A percentile compares a stretch with the other conserved stretches of the same genome.
Conservation (phyloP, 305 asterid genomes). For the Stenogyne calaminthoides region DNA sequence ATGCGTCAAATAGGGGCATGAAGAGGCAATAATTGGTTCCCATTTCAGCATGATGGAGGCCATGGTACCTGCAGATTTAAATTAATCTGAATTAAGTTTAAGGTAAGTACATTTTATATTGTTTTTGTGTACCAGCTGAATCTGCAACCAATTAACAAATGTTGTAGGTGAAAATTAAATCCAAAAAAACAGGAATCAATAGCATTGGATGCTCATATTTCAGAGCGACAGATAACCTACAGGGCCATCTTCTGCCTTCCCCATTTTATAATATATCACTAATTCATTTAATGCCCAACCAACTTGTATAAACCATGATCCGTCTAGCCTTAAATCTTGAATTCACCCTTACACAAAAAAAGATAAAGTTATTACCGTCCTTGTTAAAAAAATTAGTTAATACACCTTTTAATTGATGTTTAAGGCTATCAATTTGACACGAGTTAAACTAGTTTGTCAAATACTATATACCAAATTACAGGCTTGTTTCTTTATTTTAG, state of each 20-base stretch:
- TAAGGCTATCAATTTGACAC: too few relatives aligned
- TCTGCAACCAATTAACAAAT: neutral
- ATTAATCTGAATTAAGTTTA: neutral
- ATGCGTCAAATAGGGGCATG: constrained; percentile 84
- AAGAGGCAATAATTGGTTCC: constrained; percentile 76
- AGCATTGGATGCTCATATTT: constrained; percentile 17
- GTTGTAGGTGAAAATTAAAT: neutral
- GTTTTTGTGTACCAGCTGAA: neutral
- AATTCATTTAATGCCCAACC: constrained; percentile 17
- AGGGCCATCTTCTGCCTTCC: neutral
- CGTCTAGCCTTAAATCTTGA: neutral
- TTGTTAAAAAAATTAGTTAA: too few relatives aligned
- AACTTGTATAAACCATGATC: neutral
- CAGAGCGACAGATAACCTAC: neutral
- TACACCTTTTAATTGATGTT: too few relatives aligned
- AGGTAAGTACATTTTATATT: neutral
- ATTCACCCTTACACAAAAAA: neutral
- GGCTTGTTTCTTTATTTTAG: too few relatives aligned
- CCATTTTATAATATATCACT: neutral
- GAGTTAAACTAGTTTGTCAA: too few relatives aligned
- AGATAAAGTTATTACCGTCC: too few relatives aligned
- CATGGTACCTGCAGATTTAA: constrained; percentile 63
- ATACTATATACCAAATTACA: too few relatives aligned
- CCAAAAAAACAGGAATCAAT: neutral
- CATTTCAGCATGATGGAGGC: constrained; percentile 68